Evolutionary conservation across 768 basidiomycete genomes (phyloP).

Genomic region (Lactarius psammicola): DNA sequence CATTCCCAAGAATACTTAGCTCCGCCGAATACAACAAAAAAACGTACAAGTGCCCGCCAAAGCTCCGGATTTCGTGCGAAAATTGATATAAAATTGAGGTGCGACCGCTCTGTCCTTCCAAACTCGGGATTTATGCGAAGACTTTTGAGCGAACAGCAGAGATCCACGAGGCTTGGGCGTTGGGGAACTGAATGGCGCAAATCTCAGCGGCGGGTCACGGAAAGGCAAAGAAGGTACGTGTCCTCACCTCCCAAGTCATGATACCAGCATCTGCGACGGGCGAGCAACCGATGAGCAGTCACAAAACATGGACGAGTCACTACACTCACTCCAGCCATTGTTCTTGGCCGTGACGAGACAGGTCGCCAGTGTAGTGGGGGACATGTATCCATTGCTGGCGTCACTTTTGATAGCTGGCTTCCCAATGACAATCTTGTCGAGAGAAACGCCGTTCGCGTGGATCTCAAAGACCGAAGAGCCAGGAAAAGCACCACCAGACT

Average conservation of each 20-base stretch:
- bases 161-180: constrained; percentile 19
- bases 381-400: constrained; percentile 54
- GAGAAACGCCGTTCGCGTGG: constrained; percentile 52
- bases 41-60: neutral
- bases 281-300: neutral
- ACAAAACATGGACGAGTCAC: constrained; percentile 4
- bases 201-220: neutral
- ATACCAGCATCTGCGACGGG: constrained; percentile 10
- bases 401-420: constrained; percentile 55
- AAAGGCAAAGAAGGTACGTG: neutral
- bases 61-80: neutral
- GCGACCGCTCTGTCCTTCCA: neutral
- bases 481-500: constrained; percentile 44
- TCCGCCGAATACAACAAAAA: neutral
- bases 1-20: neutral
- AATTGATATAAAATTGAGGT: neutral
- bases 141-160: constrained; percentile 8
- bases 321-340: constrained; percentile 61
- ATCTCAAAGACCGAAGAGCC: constrained; percentile 50
- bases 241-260: constrained; percentile 22
- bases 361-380: constrained; percentile 49
- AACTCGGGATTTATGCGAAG: constrained; percentile 11
- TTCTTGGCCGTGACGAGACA: constrained; percentile 59
- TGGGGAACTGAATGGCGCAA: constrained; percentile 2
- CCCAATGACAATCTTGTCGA: constrained; percentile 71